Base-by-base conservation (phyloP, 805 yeast species). In the Ogataea nonfermentans region DNA sequence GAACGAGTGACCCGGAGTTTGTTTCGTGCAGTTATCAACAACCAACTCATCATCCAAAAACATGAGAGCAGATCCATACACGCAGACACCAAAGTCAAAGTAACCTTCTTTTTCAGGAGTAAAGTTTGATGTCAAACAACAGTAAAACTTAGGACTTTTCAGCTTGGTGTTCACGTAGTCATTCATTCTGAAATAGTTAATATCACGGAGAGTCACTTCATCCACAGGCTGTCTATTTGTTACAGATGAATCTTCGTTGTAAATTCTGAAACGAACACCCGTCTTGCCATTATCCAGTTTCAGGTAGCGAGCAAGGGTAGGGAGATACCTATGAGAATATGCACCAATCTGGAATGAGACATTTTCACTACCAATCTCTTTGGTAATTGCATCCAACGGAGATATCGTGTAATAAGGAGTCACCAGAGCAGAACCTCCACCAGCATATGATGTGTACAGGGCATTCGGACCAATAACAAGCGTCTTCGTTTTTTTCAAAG, bases 381-480 rank as follows among this genome's bases (percentile, higher is more conserved):
- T 43, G 11, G 37, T 26, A 39, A 77, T 70, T 12, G 73, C 78
- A 12, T 74, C 72, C 30, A 55, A 68, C 3, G 79, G 79, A 10
- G 77, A 59, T 7, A 73, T 64, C 11, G 66, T 60, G 54, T 75
- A 73, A 52, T 73, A 68, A 4, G 78, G 70, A 15, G 59, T 57
- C 46, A 74, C 59, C 9, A 74, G 59, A 22, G 81, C 80, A 22
- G 80, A 75, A 10, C 83, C 83, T 42, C 83, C 83, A 35, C 82
- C 82, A 15, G 78, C 70, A 48, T 65, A 73, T 13, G 70, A 17
- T 7, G 46, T 31, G 34, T 24, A 30, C 2, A 34, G 9, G 12
- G 46, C 46, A 23, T 43, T 43, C 9, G 46, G 33, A 6, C 85
- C 86, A 51, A 79, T 73, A 13, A 79, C 71, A 2, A 77, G 75